Evolutionary conservation across 2,329 filamentous ascomycete species (phyloP).

Genomic region (Hymenoscyphus scutula): DNA sequence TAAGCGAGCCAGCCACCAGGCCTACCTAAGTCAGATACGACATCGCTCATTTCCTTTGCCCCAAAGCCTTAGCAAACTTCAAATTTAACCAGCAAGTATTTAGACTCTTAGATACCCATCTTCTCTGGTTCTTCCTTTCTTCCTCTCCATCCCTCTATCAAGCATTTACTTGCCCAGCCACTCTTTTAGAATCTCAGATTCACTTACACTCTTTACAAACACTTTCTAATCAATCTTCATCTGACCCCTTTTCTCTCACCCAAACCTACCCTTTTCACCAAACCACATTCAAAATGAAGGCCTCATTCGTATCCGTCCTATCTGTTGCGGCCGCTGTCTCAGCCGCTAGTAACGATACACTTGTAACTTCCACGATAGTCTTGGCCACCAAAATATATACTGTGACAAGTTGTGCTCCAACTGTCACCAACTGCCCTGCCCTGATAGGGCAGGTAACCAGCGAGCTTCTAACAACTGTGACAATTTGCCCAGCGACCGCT

Average conservation of each 20-base stretch:
- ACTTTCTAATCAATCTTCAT: constrained; percentile 1
- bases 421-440: constrained; percentile 33
- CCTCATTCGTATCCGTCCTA: constrained; percentile 16
- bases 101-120: constrained; percentile 6
- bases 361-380: constrained; percentile 6
- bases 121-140: constrained; percentile 6
- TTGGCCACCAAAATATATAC: constrained; percentile 26
- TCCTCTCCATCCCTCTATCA: constrained; percentile 16
- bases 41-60: constrained; percentile 9
- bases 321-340: constrained; percentile 6
- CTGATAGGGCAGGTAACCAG: constrained; percentile 33
- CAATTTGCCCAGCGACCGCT: constrained; percentile 12
- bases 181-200: constrained; percentile 16
- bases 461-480: constrained; percentile 27
- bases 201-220: constrained; percentile 14
- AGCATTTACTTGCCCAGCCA: constrained; percentile 10
- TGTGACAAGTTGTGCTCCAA: constrained; percentile 29
- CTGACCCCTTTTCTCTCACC: constrained; percentile 1
- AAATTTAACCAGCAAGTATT: constrained; percentile 3
- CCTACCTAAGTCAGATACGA: constrained; percentile 8
- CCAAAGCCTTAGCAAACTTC: neutral
- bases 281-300: constrained; percentile 18
- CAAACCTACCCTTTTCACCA: neutral
- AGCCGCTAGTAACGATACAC: neutral
- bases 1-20: constrained; percentile 1